These are phyloP conservation scores for Eutypella sp. DNA, from an alignment of 2,329 filamentous ascomycete species.

Conservation along the genomic window DNA sequence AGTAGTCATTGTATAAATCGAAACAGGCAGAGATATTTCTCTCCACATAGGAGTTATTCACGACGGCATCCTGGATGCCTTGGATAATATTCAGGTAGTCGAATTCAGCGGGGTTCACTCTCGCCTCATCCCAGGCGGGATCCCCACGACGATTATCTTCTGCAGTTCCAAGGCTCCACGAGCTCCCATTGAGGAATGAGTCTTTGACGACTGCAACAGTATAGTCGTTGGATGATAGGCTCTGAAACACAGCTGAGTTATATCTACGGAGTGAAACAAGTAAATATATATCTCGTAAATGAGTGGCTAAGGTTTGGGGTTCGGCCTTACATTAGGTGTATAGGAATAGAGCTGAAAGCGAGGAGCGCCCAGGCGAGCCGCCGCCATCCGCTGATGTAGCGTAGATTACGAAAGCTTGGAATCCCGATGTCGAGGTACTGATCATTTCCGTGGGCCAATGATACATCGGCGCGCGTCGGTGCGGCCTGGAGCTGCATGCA, in stretches of 20 bases:
- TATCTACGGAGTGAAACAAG: constrained; percentile 1
- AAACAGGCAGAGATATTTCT: constrained; percentile 14
- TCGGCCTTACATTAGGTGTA: constrained; percentile 12
- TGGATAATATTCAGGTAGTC: constrained; percentile 11
- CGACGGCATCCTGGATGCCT: constrained; percentile 7
- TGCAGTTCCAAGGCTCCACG: constrained; percentile 6
- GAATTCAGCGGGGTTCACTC: constrained; percentile 6
- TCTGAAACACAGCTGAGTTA: constrained; percentile 14
- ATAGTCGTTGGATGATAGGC: constrained; percentile 14
- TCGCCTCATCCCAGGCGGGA: constrained; percentile 1
- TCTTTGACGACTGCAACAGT: constrained; percentile 12
- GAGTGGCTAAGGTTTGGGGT: neutral
- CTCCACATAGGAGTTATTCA: neutral
- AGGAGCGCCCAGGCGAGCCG: constrained; percentile 7
- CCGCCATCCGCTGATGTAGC: constrained; percentile 7
- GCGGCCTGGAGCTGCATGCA: constrained; percentile 31
- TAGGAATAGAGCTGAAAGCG: constrained; percentile 9
- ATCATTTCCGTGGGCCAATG: constrained; percentile 12
- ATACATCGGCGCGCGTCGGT: constrained; percentile 27
- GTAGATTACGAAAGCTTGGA: constrained; percentile 10
- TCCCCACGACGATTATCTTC: constrained; percentile 6
- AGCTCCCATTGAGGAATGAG: constrained; percentile 6
- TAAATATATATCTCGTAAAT: neutral
- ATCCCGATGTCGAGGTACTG: constrained; percentile 14
- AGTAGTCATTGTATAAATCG: constrained; percentile 17